Base-by-base conservation (phyloP, 495 filamentous ascomycete species). In the Daldinia grandis region DNA sequence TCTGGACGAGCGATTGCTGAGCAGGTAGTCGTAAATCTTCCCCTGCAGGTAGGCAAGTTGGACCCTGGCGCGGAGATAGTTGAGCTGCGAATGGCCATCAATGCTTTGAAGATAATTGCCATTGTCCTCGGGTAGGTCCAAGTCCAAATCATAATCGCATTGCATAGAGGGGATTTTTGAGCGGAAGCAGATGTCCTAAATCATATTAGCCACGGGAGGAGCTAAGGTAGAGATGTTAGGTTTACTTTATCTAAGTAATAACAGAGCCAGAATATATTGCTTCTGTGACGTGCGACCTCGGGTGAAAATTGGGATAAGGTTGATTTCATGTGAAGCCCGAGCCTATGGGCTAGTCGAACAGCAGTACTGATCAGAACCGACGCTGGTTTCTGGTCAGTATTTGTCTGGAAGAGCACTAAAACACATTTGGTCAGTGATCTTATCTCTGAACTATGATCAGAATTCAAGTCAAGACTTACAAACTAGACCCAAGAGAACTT, bases 231-330 rank as follows among this genome's bases (percentile, higher is more conserved):
- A 7, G 15, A 9, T 15, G 31, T 21, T n/a, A 10, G 9, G 1
- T 14, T 60, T 25, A 75, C 73, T 56, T 78, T 78, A 28, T 78
- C 77, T 17, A 78, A 58, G 19, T 59, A 64, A 54, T 77, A 78
- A 30, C 73, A 71, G 49, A 79, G 64, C 77, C 77, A 79, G 55
- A 79, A 79, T 61, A 79, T 50, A 25, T 77, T 72, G 12, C 61
- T 66, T 24, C 77, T 72, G 19, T 77, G 74, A 6, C 73, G 62
- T 7, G 68, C 72, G 1, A 74, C 66, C 21, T 77, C 75, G 1
- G 69, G 51, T 5, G 77, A n/a, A 28, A 64, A 71, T 2, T 69
- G 47, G 2, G 60, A 68, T 37, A 64, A 35, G 31, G 62, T 38
- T 21, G 68, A 49, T 19, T 69, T 71, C 35, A 66, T 55, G 15